A percentile compares a stretch with the other conserved stretches of the same genome.
These are phyloP conservation scores for Actinomortierella wolfii DNA, from an alignment of 371 early-diverging fungal species.

Conservation along the genomic window DNA sequence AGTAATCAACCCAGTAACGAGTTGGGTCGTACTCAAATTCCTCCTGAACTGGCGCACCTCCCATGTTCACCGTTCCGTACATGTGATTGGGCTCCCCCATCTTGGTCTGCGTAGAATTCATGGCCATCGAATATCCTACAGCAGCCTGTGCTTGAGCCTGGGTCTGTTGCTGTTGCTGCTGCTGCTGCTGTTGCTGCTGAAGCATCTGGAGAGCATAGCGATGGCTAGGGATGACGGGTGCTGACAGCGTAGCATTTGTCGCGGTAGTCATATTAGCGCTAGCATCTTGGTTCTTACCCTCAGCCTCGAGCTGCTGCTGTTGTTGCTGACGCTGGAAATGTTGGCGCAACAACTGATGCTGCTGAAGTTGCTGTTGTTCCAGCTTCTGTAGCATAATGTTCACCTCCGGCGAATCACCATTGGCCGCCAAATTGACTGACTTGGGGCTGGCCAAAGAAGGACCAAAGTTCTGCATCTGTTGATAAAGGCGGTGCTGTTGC, in stretches of 20 bases:
- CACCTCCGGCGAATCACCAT: background rate
- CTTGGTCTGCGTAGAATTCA: constrained; percentile 22
- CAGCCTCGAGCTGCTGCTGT: constrained; percentile 24
- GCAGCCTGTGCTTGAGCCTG: background rate
- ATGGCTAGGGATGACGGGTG: constrained; percentile 43
- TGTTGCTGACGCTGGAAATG: constrained; percentile 40
- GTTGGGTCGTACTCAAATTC: constrained; percentile 21
- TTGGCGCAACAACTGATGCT: constrained; percentile 31
- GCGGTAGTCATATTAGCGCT: background rate
- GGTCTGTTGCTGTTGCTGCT: constrained; percentile 12
- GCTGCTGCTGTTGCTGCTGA: constrained; percentile 27
- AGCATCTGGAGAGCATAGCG: constrained; percentile 37
- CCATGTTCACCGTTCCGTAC: background rate
- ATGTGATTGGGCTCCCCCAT: constrained; percentile 20
- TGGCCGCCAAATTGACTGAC: constrained; percentile 18
- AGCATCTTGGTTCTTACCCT: constrained; percentile 18
- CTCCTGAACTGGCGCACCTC: constrained; percentile 7
- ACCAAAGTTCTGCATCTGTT: constrained; percentile 40
- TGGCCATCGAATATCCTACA: constrained; percentile 10
- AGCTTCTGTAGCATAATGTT: constrained; percentile 11
- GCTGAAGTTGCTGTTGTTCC: constrained; percentile 37
- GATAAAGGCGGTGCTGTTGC: constrained; percentile 42
- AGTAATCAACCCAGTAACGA: constrained; percentile 34
- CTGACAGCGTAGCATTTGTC: constrained; percentile 14
- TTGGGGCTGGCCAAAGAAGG: constrained; percentile 1